Conservation (phyloP, 257 asterid genomes). For the Galeopsis tetrahit region DNA sequence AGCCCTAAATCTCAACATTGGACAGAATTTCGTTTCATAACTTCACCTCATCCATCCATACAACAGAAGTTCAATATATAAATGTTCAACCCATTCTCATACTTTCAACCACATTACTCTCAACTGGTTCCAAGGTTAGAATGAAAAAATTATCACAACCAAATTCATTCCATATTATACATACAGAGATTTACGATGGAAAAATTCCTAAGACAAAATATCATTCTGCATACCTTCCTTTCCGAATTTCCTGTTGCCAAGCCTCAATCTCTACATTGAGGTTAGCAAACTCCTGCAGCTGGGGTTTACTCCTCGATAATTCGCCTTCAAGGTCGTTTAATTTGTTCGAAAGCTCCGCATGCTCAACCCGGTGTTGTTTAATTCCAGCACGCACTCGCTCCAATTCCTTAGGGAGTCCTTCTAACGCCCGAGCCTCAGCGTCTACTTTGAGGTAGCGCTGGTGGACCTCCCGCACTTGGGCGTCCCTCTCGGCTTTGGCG, state of each 20-base stretch:
- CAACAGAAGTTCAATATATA: constrained; percentile 6
- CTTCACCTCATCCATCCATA: constrained; percentile 19
- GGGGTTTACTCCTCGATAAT: constrained; percentile 39
- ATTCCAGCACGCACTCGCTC: constrained; percentile 56
- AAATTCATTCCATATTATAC: not conserved
- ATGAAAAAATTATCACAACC: not conserved
- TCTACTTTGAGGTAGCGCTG: constrained; percentile 62
- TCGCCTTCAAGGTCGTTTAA: constrained; percentile 55
- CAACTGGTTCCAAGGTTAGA: not conserved
- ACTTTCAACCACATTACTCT: not conserved
- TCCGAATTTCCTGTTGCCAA: constrained; percentile 57
- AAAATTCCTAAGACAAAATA: constrained; percentile 5
- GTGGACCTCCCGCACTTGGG: constrained; percentile 69
- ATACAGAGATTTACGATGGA: not conserved
- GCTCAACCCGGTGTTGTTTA: constrained; percentile 51
- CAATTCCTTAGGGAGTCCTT: constrained; percentile 47
- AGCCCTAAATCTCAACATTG: not conserved
- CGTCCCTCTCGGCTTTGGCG: constrained; percentile 70
- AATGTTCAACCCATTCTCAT: not conserved
- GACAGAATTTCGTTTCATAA: not conserved
- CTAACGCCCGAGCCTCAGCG: constrained; percentile 60
- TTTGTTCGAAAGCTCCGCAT: constrained; percentile 48
- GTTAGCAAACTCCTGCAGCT: constrained; percentile 46
- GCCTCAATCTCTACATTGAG: constrained; percentile 58
- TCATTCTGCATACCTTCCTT: constrained; percentile 67